Base-by-base conservation (phyloP, 2,329 filamentous ascomycete genomes). In the Microsporum ferrugineum region DNA sequence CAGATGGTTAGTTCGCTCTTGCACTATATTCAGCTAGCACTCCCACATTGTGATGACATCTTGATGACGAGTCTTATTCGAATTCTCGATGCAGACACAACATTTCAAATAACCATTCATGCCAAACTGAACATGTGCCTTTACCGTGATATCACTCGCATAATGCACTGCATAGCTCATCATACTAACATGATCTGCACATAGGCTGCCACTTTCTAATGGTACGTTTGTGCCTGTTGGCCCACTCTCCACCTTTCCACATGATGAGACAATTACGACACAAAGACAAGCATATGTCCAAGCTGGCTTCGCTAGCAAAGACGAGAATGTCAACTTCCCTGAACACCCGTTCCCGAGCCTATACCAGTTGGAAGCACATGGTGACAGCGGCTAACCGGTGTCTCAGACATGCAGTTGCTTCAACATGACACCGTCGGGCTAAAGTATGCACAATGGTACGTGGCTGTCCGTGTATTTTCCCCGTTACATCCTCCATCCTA, bases 201-300 rank as follows among this genome's bases (percentile, higher is more conserved):
- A 33, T 14, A 53, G 49, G 49, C 29, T 14, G 33, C 34, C 36
- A 41, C 38, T 41, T 5, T 39, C 7, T 23, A 43, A 39, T 31
- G 23, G 55, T 57, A 57, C 36, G 55, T 57, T 23, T 4, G 29
- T 61, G 58, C 27, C 53, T 29, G 14, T 39, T 7, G 4, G 10
- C 10, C 55, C 29, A 41, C 14, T 12, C 34, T 5, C n/a, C 38
- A 59, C 12, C 74, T 76, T 68, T 70, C 27, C 23, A 47, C 23
- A 84, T 94, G 89, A 94, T 94, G 89, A 94, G 82, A 75, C 80
- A 76, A 84, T 90, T 87, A 83, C 80, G 79, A 81, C 82, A 80
- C 36, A 87, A 85, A 84, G 89, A 95, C 90, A 95, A 95, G 89
- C 89, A 95, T 95, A 95, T 95, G 89, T 95, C 90, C 82, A 86